These are phyloP conservation scores for Anthracocystis setariae DNA, from an alignment of 1,284 basidiomycete genomes.

Conservation along the genomic window DNA sequence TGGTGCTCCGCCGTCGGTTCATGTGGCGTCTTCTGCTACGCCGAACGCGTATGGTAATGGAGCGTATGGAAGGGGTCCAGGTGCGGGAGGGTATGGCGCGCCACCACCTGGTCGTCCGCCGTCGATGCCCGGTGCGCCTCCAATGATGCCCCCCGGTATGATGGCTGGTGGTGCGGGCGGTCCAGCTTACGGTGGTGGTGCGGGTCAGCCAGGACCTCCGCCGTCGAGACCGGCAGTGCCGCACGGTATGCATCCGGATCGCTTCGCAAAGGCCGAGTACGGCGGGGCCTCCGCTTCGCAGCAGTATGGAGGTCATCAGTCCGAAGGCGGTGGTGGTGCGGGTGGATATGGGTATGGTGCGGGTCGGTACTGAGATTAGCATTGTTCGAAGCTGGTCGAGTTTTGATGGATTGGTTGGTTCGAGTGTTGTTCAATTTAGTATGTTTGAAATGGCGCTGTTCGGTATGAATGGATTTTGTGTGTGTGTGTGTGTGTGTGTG, in stretches of 20 bases:
- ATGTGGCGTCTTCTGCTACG: conserved; percentile 38
- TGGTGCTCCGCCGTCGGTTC: conserved; percentile 33
- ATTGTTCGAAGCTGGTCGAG: too few species aligned
- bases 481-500: too few species aligned
- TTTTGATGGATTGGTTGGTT: too few species aligned
- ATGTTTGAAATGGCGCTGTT: too few species aligned
- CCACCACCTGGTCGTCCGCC: conserved; percentile 36
- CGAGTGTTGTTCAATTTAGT: too few species aligned
- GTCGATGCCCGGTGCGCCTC: conserved; percentile 42
- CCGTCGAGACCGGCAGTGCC: conserved; percentile 43
- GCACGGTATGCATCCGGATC: conserved; percentile 56
- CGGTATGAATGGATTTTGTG: too few species aligned
- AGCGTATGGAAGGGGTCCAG: conserved; percentile 4
- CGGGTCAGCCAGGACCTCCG: conserved; percentile 29
- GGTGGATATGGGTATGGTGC: background rate
- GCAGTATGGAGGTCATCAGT: conserved; percentile 5
- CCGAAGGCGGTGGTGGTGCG: conserved; percentile 2
- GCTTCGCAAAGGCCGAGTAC: conserved; percentile 44
- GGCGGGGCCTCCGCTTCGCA: conserved; percentile 26
- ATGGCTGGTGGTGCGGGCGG: conserved; percentile 28
- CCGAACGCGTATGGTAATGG: conserved; percentile 32
- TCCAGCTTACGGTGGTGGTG: conserved; percentile 17
- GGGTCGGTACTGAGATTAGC: too few species aligned
- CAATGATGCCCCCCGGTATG: conserved; percentile 38
- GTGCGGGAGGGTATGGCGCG: conserved; percentile 24